Evolutionary conservation across 2,329 filamentous ascomycete genomes (phyloP).

Genomic region (Aureobasidium sp.): DNA sequence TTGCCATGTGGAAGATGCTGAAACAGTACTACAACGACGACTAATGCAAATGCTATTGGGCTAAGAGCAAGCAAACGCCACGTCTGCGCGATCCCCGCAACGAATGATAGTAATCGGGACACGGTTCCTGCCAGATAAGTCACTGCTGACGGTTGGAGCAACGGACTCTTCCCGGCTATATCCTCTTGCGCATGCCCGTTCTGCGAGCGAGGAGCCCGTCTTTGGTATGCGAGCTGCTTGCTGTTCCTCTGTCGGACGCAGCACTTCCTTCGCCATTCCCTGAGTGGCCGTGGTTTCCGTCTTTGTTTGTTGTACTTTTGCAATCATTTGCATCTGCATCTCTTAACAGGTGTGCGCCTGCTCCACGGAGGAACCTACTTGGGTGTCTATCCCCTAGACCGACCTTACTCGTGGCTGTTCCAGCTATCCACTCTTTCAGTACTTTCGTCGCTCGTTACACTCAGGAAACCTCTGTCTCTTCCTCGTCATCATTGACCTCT

Average conservation of each 20-base stretch:
- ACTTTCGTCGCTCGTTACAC: neutral
- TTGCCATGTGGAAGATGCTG: conserved; percentile 12
- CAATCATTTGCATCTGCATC: neutral
- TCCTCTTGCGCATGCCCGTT: conserved; percentile 8
- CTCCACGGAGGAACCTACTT: neutral
- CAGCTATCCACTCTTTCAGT: neutral
- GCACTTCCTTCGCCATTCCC: neutral
- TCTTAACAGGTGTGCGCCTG: neutral
- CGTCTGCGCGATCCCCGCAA: conserved; percentile 9
- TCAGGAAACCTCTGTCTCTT: neutral
- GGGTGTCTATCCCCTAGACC: neutral
- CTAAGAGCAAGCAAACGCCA: conserved; percentile 16
- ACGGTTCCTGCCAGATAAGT: conserved; percentile 6
- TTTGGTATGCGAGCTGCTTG: conserved; percentile 2
- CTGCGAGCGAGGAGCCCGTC: neutral
- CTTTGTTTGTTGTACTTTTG: neutral
- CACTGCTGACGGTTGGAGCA: conserved; percentile 9
- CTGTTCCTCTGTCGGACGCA: conserved; percentile 5
- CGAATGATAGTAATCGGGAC: neutral
- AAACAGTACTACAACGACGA: conserved; percentile 16
- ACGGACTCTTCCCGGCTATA: conserved; percentile 12
- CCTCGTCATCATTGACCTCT: neutral
- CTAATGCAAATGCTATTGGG: conserved; percentile 14
- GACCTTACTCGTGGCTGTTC: neutral
- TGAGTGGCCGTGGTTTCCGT: neutral